A percentile compares a stretch with the other conserved stretches of the same genome.
Conservation (phyloP, 129 eudicot genomes). For the Dittrichia graveolens region DNA sequence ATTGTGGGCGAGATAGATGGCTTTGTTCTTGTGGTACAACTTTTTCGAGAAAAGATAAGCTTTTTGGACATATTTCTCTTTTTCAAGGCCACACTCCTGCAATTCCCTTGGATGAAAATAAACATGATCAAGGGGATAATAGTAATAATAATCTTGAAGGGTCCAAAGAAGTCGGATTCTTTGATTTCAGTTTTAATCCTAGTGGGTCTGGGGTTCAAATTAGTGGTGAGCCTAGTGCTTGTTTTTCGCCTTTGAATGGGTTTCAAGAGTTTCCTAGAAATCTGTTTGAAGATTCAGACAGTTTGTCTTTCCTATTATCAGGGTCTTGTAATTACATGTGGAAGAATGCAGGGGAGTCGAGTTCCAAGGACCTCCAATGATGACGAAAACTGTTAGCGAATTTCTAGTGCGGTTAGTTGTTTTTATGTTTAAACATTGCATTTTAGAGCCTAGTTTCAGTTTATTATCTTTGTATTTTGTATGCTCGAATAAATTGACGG, state of each 20-base stretch:
- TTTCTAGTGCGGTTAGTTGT: slow-evolving; percentile 25
- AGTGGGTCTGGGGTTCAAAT: slow-evolving; percentile 37
- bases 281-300: slow-evolving; percentile 68
- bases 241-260: slow-evolving; percentile 72
- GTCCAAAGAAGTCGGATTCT: slow-evolving; percentile 42
- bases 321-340: slow-evolving; percentile 50
- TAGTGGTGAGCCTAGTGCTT: slow-evolving; percentile 42
- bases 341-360: slow-evolving; percentile 55
- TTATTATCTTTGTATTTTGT: slow-evolving; percentile 17
- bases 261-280: slow-evolving; percentile 71
- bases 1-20: slow-evolving; percentile 95
- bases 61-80: slow-evolving; percentile 88
- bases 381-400: slow-evolving; percentile 4
- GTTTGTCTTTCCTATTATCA: slow-evolving; percentile 61
- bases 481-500: slow-evolving; percentile 27
- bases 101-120: slow-evolving; percentile 66
- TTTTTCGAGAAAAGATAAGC: slow-evolving; percentile 93
- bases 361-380: slow-evolving; percentile 49
- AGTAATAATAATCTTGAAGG: slow-evolving; percentile 47
- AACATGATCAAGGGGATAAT: slow-evolving; percentile 48
- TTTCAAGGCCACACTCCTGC: slow-evolving; percentile 99
- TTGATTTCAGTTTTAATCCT: slow-evolving; percentile 50
- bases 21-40: slow-evolving; percentile 98
- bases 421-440: slow-evolving; percentile 12
- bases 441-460: slow-evolving; percentile 17